Conservation (phyloP, 768 basidiomycete genomes). For the Phaeotremella skinneri region DNA sequence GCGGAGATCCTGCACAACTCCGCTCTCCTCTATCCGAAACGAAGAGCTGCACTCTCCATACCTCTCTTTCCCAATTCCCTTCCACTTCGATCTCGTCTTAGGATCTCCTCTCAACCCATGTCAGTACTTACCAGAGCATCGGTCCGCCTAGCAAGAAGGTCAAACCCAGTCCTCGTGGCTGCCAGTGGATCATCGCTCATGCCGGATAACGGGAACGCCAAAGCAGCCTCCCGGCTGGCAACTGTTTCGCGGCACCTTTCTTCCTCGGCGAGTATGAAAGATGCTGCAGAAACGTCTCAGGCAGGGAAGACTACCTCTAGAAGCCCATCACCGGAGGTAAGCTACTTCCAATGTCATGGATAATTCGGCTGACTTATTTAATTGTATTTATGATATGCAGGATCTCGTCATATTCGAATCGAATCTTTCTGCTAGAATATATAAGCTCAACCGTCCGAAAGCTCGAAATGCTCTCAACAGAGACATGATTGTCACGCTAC, state of each 20-base stretch:
- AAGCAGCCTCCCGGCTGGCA: constrained; percentile 16
- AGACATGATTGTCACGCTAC: constrained; percentile 70
- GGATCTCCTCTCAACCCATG: constrained; percentile 12
- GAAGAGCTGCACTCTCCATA: not conserved
- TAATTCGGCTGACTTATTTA: not conserved
- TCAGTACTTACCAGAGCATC: constrained; percentile 11
- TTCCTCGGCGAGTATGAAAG: constrained; percentile 8
- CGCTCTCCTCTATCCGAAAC: not conserved
- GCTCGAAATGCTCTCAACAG: constrained; percentile 80
- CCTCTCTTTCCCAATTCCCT: not conserved
- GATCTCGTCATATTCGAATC: constrained; percentile 40
- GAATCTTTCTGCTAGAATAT: constrained; percentile 56
- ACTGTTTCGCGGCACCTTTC: constrained; percentile 28
- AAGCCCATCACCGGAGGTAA: constrained; percentile 15
- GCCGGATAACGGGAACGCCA: not conserved
- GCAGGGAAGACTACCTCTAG: constrained; percentile 12
- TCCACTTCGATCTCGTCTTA: not conserved
- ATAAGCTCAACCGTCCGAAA: constrained; percentile 72
- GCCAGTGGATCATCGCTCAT: not conserved
- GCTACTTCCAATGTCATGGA: not conserved
- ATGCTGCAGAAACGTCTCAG: not conserved
- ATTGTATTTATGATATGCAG: not conserved
- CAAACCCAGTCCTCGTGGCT: not conserved
- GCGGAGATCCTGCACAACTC: not conserved
- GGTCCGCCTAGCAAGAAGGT: not conserved